Evolutionary conservation across 208 protist species (phyloP), one percentile per base, ranked within the genome.

Genomic region (Leishmania turanica): DNA sequence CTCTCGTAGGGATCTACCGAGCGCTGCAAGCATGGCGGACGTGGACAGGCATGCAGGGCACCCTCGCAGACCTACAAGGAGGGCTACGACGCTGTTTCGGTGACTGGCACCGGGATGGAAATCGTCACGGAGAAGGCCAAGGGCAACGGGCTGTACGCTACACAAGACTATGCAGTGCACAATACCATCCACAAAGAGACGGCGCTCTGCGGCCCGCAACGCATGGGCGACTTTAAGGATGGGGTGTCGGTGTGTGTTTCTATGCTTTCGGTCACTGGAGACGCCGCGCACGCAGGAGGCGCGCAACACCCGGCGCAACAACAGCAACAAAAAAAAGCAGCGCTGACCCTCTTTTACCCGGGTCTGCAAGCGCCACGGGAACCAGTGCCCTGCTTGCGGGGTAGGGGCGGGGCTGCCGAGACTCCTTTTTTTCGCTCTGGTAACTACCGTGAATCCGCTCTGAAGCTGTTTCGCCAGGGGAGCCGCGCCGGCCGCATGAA

Each of bases 161-260:
- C 58, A 6, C 71, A 64, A 8, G 72, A 68, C 74, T 87, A 95
- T 62, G 66, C 31, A 17, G 77, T 84, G 37, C 84, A 83, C 51
- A 89, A 87, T 34, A 79, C 89, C 69, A 89, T 95, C 19, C 87
- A 91, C 60, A 81, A 90, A 79, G 93, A 97, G 83, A 91, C 78
- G 31, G 91, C 90, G n/a, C 80, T 93, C 19, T 91, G 87, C 74
- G 95, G 91, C 82, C 89, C 91, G 47, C 93, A 97, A 68, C 94
- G 92, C 74, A 84, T 96, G 84, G 94, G 91, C 80, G 90, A 95
- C 78, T 77, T 75, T 34, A 74, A 85, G 15, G 66, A 45, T 6
- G 74, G 65, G 27, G 81, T 94, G 75, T 82, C 76, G 27, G 89
- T 91, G 24, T 95, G 92, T 83, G 84, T 75, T 81, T 86, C 45